Percentiles rank a stretch among this genome's conserved stretches.
Evolutionary conservation across 352 stramenopile genomes (phyloP).

Genomic region (Pythium phragmiticola): DNA sequence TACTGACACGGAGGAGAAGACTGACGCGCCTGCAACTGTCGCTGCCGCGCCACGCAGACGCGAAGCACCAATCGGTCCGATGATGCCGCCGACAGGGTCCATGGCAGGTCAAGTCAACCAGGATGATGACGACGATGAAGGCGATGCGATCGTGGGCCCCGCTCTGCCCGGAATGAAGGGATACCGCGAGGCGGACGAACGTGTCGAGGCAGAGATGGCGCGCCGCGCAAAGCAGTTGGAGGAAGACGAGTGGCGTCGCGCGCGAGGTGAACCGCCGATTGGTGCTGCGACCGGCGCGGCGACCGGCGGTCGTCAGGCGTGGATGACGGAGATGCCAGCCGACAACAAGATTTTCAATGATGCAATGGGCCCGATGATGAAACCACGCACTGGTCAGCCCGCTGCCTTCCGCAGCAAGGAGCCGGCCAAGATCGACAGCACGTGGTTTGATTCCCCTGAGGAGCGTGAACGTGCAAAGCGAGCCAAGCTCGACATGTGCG

Average conservation of each 20-base stretch:
- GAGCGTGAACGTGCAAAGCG: constrained; percentile 77
- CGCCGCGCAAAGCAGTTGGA: constrained; percentile 52
- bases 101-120: neutral
- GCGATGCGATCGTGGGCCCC: constrained; percentile 58
- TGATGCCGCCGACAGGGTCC: constrained; percentile 34
- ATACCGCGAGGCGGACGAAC: constrained; percentile 66
- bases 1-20: constrained; percentile 14
- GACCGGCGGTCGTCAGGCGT: constrained; percentile 49
- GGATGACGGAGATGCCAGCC: constrained; percentile 86
- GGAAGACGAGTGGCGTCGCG: constrained; percentile 64
- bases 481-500: constrained; percentile 81
- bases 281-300: neutral
- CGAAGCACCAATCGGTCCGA: constrained; percentile 50
- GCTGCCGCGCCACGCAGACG: constrained; percentile 19
- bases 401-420: constrained; percentile 74
- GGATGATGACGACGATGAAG: constrained; percentile 42
- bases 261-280: constrained; percentile 21
- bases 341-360: constrained; percentile 68
- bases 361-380: constrained; percentile 59
- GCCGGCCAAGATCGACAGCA: constrained; percentile 66
- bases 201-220: constrained; percentile 72
- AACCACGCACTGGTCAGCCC: constrained; percentile 47
- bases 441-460: constrained; percentile 81
- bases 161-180: constrained; percentile 77
- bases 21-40: neutral